Conservation (phyloP, 2,329 filamentous ascomycete species). For the Pestalotiopsis sp. region DNA sequence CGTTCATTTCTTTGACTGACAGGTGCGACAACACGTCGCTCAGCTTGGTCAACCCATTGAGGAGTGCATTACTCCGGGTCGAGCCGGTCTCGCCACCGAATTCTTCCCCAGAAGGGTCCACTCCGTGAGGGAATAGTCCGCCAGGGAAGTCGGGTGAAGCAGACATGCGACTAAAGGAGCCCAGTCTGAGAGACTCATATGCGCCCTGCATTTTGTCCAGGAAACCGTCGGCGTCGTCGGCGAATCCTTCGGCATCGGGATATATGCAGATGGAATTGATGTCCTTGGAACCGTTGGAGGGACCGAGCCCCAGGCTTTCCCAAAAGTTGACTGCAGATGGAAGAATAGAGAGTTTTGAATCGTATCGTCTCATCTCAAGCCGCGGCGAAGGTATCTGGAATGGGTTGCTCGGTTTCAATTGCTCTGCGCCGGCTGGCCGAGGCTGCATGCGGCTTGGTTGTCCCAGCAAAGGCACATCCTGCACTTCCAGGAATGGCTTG, state of each 20-base stretch:
- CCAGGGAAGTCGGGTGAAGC: conserved; percentile 42
- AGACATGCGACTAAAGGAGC: conserved; percentile 57
- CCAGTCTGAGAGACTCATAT: conserved; percentile 75
- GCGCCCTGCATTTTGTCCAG: conserved; percentile 66
- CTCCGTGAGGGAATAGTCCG: conserved; percentile 50
- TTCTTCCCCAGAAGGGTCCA: conserved; percentile 42
- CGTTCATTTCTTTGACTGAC: conserved; percentile 52
- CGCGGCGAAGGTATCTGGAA: conserved; percentile 69
- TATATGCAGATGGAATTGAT: conserved; percentile 70
- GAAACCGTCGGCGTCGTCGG: conserved; percentile 62
- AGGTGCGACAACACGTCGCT: conserved; percentile 45
- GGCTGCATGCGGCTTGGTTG: conserved; percentile 54
- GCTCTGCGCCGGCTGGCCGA: conserved; percentile 47
- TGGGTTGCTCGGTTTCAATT: conserved; percentile 50
- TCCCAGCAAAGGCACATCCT: conserved; percentile 54
- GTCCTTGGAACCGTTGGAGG: conserved; percentile 70
- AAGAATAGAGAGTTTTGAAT: conserved; percentile 69
- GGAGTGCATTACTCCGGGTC: conserved; percentile 44
- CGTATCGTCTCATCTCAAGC: conserved; percentile 69
- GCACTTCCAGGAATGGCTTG: conserved; percentile 55
- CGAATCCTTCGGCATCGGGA: conserved; percentile 64
- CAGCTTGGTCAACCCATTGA: conserved; percentile 49
- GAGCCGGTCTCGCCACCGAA: conserved; percentile 42
- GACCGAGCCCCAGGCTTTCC: conserved; percentile 76
- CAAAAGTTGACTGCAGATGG: conserved; percentile 77